These are phyloP conservation scores for Haplosporangium sp. DNA, from an alignment of 371 early-diverging fungal species.

Conservation along the genomic window DNA sequence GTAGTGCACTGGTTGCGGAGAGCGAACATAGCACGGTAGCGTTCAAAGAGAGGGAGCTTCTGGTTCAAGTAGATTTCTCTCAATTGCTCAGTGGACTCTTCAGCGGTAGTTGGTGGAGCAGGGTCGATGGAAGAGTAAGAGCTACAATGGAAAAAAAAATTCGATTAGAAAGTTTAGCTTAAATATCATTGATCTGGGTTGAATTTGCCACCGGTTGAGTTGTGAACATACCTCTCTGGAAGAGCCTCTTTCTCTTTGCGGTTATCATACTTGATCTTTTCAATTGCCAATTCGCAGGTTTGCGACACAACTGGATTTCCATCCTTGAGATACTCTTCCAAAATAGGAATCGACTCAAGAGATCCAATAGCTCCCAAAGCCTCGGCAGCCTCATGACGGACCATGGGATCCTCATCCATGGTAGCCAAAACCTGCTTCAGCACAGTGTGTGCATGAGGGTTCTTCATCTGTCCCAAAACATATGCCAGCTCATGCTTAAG, in stretches of 20 bases:
- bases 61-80: slow-evolving; percentile 78
- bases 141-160: slow-evolving; percentile 40
- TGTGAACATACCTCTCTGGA: slow-evolving; percentile 37
- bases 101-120: slow-evolving; percentile 83
- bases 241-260: slow-evolving; percentile 62
- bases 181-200: too few relatives aligned
- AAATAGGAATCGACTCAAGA: slow-evolving; percentile 68
- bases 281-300: slow-evolving; percentile 96
- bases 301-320: slow-evolving; percentile 82
- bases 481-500: slow-evolving; percentile 99
- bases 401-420: slow-evolving; percentile 92
- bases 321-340: slow-evolving; percentile 82
- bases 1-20: slow-evolving; percentile 91
- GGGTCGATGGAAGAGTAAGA: slow-evolving; percentile 91
- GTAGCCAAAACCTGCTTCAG: slow-evolving; percentile 80
- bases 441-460: slow-evolving; percentile 81
- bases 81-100: slow-evolving; percentile 74
- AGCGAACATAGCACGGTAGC: slow-evolving; percentile 99
- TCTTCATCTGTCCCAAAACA: slow-evolving; percentile 98
- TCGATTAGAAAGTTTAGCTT: too few relatives aligned
- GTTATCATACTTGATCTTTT: slow-evolving; percentile 84
- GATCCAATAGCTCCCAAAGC: slow-evolving; percentile 96
- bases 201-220: neutral
- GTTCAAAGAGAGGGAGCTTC: slow-evolving; percentile 84
- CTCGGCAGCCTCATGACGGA: slow-evolving; percentile 99